Percentiles rank a stretch among this genome's conserved stretches.
Conservation (phyloP, 768 basidiomycete genomes). For the Mrakia gelida region DNA sequence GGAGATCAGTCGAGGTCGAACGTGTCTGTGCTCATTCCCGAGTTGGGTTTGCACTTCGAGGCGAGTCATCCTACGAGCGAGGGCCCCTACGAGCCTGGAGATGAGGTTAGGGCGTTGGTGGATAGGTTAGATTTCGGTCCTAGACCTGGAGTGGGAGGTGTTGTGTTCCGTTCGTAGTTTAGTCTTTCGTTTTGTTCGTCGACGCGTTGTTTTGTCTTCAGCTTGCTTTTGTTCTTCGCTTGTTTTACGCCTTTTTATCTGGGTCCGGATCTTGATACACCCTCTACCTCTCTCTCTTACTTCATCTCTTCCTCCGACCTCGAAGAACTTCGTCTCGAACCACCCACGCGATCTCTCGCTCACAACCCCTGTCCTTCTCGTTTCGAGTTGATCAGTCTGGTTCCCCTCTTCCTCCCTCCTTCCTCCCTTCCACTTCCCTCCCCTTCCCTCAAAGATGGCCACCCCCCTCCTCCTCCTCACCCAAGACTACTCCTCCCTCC, state of each 20-base stretch:
- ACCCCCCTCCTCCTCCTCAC: not conserved
- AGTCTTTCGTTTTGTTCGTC: no score
- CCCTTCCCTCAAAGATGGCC: not conserved
- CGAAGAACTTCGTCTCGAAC: no score
- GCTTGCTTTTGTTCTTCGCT: not conserved
- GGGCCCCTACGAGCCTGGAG: constrained; percentile 12
- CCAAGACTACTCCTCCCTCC: constrained; percentile 1
- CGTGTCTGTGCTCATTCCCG: constrained; percentile 15
- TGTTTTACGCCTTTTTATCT: no score
- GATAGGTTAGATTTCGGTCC: constrained; percentile 18
- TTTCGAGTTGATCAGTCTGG: no score
- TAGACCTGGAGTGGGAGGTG: not conserved
- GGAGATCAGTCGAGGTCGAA: not conserved
- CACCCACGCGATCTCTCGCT: no score
- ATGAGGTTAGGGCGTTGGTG: constrained; percentile 7
- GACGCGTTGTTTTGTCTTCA: no score
- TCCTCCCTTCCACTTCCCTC: not conserved
- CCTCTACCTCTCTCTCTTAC: no score
- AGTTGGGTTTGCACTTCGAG: constrained; percentile 15
- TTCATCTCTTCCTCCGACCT: no score
- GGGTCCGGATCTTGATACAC: no score
- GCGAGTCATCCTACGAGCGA: constrained; percentile 15
- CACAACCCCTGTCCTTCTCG: no score
- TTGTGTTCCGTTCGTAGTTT: not conserved
- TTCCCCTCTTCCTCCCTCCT: not conserved